These are phyloP conservation scores for Triticum timopheevii DNA, from an alignment of 176 grass and related monocot species.

Conservation along the genomic window DNA sequence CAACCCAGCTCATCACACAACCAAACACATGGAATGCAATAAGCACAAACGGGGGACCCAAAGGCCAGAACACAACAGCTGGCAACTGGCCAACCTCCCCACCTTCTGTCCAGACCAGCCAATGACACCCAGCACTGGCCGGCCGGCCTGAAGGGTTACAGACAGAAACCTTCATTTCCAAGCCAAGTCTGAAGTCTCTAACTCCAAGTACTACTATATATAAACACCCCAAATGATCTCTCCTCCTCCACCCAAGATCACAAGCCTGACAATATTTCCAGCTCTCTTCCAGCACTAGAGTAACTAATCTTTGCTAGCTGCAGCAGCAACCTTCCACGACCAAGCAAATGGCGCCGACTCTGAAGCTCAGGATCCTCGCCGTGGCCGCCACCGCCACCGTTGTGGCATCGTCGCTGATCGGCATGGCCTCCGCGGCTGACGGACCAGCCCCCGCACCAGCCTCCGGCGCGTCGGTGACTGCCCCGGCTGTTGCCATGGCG, in stretches of 20 bases:
- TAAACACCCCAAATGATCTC: neutral
- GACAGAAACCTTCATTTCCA: conserved; percentile 25
- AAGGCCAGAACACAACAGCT: neutral
- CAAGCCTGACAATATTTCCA: neutral
- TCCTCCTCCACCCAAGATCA: neutral
- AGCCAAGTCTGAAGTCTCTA: neutral
- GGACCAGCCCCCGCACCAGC: conserved; percentile 34
- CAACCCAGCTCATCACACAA: neutral
- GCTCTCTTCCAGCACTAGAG: neutral
- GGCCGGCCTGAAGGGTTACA: conserved; percentile 36
- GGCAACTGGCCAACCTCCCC: neutral
- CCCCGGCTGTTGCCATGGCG: conserved; percentile 31
- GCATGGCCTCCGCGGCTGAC: conserved; percentile 26
- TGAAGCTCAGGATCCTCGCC: conserved; percentile 46
- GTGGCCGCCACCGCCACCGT: conserved; percentile 1
- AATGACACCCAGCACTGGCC: neutral
- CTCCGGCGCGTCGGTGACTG: conserved; percentile 29
- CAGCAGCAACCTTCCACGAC: neutral
- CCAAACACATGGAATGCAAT: neutral
- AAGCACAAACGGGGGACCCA: neutral
- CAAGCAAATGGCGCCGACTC: conserved; percentile 36
- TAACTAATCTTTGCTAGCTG: neutral
- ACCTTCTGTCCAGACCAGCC: neutral
- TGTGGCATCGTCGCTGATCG: conserved; percentile 24
- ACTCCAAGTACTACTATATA: neutral